A percentile compares a stretch with the other conserved stretches of the same genome.
These are phyloP conservation scores for Neonectria faginata DNA, from an alignment of 2,329 filamentous ascomycete species.

Conservation along the genomic window DNA sequence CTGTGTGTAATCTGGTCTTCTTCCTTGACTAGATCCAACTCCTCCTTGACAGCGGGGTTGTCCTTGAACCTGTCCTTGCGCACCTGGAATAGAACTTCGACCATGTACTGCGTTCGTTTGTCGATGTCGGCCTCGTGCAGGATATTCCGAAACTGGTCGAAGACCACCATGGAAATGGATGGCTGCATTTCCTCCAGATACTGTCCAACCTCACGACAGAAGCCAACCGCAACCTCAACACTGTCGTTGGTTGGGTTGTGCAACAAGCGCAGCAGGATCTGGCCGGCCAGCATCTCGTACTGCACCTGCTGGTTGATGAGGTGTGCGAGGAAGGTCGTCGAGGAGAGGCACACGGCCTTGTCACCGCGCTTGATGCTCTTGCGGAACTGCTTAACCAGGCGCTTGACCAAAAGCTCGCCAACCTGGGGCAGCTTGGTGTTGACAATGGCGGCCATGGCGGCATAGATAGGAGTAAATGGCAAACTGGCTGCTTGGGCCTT, in stretches of 20 bases:
- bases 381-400: constrained; percentile 90
- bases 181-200: constrained; percentile 96
- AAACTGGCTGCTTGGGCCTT: constrained; percentile 97
- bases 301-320: constrained; percentile 96
- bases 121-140: constrained; percentile 97
- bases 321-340: constrained; percentile 94
- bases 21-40: constrained; percentile 95
- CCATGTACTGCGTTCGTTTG: constrained; percentile 99
- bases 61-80: constrained; percentile 98
- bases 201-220: constrained; percentile 92
- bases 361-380: constrained; percentile 97
- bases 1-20: constrained; percentile 97
- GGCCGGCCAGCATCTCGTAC: constrained; percentile 91
- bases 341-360: constrained; percentile 93
- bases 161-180: constrained; percentile 87
- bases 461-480: constrained; percentile 96
- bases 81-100: constrained; percentile 96
- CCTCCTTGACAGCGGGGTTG: constrained; percentile 88
- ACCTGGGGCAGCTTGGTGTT: constrained; percentile 98
- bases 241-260: constrained; percentile 97
- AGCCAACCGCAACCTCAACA: constrained; percentile 94
- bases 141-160: constrained; percentile 95
- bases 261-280: constrained; percentile 90
- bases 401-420: constrained; percentile 87
- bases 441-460: constrained; percentile 94